A percentile compares a stretch with the other conserved stretches of the same genome.
Evolutionary conservation across 2,329 filamentous ascomycete genomes (phyloP).

Genomic region (Claviceps cyperi): DNA sequence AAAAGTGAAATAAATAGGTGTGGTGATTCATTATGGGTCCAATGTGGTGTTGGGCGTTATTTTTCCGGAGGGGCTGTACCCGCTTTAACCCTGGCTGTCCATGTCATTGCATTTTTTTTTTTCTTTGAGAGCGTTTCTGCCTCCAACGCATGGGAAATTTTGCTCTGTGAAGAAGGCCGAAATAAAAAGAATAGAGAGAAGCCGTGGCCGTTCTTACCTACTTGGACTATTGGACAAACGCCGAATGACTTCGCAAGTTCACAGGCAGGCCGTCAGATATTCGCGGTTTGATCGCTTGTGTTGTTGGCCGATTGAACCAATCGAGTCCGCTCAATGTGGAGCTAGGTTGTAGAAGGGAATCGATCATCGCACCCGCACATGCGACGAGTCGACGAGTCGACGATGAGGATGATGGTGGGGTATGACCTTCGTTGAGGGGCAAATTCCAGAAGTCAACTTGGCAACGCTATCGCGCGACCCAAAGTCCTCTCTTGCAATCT

Average conservation of each 20-base stretch:
- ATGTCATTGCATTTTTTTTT: background rate
- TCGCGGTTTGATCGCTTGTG: background rate
- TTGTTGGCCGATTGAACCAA: background rate
- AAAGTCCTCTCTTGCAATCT: background rate
- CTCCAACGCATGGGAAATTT: background rate
- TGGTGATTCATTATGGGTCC: too few species aligned
- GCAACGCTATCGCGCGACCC: too few species aligned
- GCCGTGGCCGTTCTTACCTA: too few species aligned
- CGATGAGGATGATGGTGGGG: conserved; percentile 13
- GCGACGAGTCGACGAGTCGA: background rate
- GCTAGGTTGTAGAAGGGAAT: background rate
- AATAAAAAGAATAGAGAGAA: background rate
- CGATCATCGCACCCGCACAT: background rate
- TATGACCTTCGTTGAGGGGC: conserved; percentile 16
- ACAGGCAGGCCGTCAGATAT: background rate
- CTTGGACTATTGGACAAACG: background rate
- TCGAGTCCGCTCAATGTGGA: background rate
- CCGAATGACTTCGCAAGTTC: background rate
- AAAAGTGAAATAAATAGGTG: too few species aligned
- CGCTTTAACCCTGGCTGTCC: too few species aligned
- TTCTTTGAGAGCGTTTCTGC: background rate
- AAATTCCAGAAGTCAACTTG: background rate
- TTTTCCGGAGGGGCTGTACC: too few species aligned
- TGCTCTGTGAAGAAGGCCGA: background rate
- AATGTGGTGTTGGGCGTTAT: too few species aligned